Evolutionary conservation across 495 filamentous ascomycete species (phyloP).

Genomic region (Chaetomium fimeti): DNA sequence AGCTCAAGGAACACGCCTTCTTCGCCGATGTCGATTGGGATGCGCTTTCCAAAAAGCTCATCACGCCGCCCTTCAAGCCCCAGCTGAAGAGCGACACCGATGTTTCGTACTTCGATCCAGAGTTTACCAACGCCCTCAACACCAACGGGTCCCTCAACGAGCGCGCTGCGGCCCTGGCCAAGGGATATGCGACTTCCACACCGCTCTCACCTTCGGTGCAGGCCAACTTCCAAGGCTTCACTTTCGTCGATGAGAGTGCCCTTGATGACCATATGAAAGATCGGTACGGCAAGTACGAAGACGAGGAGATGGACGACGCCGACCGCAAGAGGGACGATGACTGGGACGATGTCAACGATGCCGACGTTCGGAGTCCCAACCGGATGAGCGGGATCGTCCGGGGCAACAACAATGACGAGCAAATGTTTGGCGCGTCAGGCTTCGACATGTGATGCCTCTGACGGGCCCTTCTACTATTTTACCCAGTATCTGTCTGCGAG

Average conservation of each 20-base stretch:
- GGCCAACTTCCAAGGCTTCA: constrained; percentile 97
- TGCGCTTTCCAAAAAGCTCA: constrained; percentile 77
- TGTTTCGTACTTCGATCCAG: constrained; percentile 96
- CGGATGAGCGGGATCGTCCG: constrained; percentile 74
- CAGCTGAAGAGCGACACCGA: constrained; percentile 93
- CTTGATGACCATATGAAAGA: constrained; percentile 84
- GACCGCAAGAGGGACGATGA: constrained; percentile 48
- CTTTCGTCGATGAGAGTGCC: constrained; percentile 94
- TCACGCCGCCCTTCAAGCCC: constrained; percentile 97
- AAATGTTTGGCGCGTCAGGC: constrained; percentile 69
- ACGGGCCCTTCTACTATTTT: neutral
- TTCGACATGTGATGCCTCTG: constrained; percentile 54
- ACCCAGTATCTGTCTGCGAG: neutral
- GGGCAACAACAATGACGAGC: constrained; percentile 62
- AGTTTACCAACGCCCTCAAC: constrained; percentile 93
- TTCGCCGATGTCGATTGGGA: constrained; percentile 94
- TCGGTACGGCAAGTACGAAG: constrained; percentile 66
- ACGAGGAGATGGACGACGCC: constrained; percentile 53
- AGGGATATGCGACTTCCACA: constrained; percentile 75
- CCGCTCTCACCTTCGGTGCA: constrained; percentile 92
- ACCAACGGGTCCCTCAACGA: constrained; percentile 83
- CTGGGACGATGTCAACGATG: constrained; percentile 47
- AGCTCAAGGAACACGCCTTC: constrained; percentile 92
- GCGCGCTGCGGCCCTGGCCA: constrained; percentile 75
- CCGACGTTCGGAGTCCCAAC: constrained; percentile 49